Conservation (phyloP, 148 eudicot genomes). For the Pouteria glomerata region DNA sequence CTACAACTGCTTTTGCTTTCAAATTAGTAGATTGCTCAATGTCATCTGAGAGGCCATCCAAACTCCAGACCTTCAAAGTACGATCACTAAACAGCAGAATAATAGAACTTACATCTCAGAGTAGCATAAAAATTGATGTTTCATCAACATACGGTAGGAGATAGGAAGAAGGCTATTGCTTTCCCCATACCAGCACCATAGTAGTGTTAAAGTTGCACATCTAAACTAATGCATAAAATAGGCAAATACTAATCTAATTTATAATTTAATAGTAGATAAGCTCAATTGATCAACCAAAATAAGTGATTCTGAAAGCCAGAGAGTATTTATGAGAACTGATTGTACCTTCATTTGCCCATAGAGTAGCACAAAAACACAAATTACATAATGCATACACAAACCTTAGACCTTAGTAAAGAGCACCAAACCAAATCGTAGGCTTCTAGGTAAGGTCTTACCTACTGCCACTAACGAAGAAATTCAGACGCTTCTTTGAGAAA, state of each 20-base stretch:
- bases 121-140: background rate
- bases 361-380: background rate
- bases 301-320: background rate
- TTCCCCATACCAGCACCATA: background rate
- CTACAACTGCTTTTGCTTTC: slow-evolving; percentile 78
- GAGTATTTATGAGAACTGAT: background rate
- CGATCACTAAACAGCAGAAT: slow-evolving; percentile 51
- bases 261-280: background rate
- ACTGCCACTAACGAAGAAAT: slow-evolving; percentile 92
- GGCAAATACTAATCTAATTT: background rate
- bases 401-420: background rate
- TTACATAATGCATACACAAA: background rate
- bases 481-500: slow-evolving; percentile 62
- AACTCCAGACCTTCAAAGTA: slow-evolving; percentile 86
- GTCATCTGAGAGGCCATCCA: slow-evolving; percentile 47
- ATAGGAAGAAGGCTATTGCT: background rate
- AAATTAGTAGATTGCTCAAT: slow-evolving; percentile 43
- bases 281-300: background rate
- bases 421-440: background rate
- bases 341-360: background rate
- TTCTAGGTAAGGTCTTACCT: slow-evolving; percentile 39
- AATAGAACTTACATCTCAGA: background rate
- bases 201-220: background rate
- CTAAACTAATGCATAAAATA: background rate
- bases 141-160: background rate